Evolutionary conservation across 2,329 filamentous ascomycete species (phyloP), one percentile per base, ranked within the genome.

Genomic region (Eutypella sp.): DNA sequence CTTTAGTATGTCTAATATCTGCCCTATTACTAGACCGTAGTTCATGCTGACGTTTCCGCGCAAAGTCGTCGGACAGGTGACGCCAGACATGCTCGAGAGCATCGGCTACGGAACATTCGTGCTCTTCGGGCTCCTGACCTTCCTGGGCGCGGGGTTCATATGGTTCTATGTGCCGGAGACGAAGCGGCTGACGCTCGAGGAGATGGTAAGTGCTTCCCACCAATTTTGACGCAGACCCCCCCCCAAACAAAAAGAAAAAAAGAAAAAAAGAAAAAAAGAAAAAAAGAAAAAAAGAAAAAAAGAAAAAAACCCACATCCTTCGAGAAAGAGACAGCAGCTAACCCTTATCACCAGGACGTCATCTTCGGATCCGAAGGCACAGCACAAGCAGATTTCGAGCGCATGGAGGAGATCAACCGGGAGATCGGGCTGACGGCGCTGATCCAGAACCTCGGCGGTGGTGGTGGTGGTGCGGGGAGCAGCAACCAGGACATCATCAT

Each of bases 51-150:
- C 5, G 19, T 22, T 39, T 11, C 13, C 20, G 24, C 15, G 11
- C 16, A 25, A 0, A 11, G 59, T 85, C 44, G 80, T 88, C 20
- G 84, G 82, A 0, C 82, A 86, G 56, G 78, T 86, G 10, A 87
- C 84, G 0, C 84, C 84, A 0, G 78, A 84, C 47, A 82, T 88
- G 77, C 68, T 89, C 2, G 68, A 71, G 2, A 60, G 66, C 11
- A 85, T 88, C 44, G 77, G 71, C 0, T 89, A 86, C 49, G 85
- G 85, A 13, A 87, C 85, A 0, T 89, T 86, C 48, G 79, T 89
- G 45, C 67, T 89, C 13, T 89, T 89, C 47, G 84, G 84, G 0
- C 46, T 83, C 0, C 53, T 89, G 15, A 86, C 80, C 0, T 79
- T 76, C 45, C 51, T 82, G 0, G 84, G 83, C 3, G 82, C 81